phyloP scores from a whole-genome alignment of 495 filamentous ascomycete genomes.

The Corynascus novoguineensis region DNA sequence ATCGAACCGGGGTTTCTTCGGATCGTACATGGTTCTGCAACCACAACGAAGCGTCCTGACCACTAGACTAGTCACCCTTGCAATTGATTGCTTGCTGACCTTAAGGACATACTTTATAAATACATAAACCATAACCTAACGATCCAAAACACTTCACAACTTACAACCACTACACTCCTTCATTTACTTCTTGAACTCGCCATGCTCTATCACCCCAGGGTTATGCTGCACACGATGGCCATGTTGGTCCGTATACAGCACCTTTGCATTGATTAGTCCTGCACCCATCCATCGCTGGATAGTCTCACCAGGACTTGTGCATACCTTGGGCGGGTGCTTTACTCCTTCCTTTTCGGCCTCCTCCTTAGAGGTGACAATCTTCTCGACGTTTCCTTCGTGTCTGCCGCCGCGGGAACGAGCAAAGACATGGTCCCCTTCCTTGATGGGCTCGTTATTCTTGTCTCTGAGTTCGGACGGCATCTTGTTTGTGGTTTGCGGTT shows the following conservation, averaged over 20 bases:
- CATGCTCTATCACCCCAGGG: constrained; percentile 31
- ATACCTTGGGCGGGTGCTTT: constrained; percentile 42
- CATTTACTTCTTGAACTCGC: constrained; percentile 9
- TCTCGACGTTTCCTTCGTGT: constrained; percentile 36
- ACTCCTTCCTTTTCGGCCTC: constrained; percentile 36
- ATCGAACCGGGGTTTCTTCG: constrained; percentile 27
- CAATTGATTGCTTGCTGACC: background rate
- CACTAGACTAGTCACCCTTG: constrained; percentile 21
- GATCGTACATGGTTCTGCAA: background rate
- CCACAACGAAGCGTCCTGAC: constrained; percentile 22
- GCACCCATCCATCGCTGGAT: background rate
- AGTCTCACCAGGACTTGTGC: background rate
- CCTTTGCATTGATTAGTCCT: constrained; percentile 6
- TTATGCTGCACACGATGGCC: constrained; percentile 37
- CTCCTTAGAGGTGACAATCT: constrained; percentile 30
- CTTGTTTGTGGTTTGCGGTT: background rate
- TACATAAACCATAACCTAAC: background rate
- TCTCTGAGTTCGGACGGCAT: constrained; percentile 29
- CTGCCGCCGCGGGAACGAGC: constrained; percentile 32
- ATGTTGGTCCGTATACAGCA: constrained; percentile 35
- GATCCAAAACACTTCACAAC: background rate
- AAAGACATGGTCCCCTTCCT: constrained; percentile 35
- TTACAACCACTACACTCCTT: background rate
- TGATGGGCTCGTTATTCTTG: constrained; percentile 33
- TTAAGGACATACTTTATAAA: background rate